These are phyloP conservation scores for Zizania palustris DNA, from an alignment of 202 grass and related monocot genomes.

Conservation along the genomic window DNA sequence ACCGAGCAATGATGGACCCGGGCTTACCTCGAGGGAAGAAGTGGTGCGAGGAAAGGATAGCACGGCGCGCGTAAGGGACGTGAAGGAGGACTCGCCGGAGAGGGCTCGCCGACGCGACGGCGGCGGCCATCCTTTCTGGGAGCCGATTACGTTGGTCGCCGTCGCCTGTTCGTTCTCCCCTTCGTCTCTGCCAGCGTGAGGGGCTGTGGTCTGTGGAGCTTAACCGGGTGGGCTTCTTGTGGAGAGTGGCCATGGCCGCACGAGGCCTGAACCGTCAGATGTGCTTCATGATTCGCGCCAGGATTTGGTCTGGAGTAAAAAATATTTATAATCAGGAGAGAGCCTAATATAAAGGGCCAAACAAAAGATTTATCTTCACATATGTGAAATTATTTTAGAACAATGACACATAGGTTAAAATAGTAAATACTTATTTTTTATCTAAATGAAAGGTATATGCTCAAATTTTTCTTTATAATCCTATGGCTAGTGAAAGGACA, in stretches of 20 bases:
- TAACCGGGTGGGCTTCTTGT: conserved; percentile 5
- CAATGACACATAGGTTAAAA: no score
- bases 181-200: neutral
- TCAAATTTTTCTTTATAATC: no score
- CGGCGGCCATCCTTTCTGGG: conserved; percentile 36
- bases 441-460: no score
- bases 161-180: conserved; percentile 16
- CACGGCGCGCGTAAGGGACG: conserved; percentile 3
- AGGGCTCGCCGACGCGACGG: conserved; percentile 46
- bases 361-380: no score
- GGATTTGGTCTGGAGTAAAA: no score
- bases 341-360: no score
- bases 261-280: conserved; percentile 35
- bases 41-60: conserved; percentile 3
- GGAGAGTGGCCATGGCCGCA: conserved; percentile 36
- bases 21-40: conserved; percentile 47
- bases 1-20: neutral
- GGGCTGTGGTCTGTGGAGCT: conserved; percentile 18
- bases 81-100: conserved; percentile 51
- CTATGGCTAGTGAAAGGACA: no score
- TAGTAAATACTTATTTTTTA: no score
- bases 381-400: no score
- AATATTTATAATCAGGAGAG: no score
- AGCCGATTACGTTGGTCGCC: neutral
- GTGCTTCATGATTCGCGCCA: conserved; percentile 4